Evolutionary conservation across 805 yeast species (phyloP), one percentile per base, ranked within the genome.

Genomic region (Yarrowia keelungensis): DNA sequence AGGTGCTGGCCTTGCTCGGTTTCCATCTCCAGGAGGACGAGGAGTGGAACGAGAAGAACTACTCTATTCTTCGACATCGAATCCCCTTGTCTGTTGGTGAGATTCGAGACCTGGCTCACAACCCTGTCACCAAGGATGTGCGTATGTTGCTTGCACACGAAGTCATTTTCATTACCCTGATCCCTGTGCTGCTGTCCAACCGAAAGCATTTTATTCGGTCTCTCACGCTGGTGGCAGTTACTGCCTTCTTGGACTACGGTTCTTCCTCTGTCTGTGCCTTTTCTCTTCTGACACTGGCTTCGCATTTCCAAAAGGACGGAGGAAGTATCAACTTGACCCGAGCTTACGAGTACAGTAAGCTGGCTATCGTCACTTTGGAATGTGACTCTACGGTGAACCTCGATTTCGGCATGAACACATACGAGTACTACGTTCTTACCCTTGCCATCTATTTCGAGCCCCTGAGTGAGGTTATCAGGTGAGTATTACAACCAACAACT

Each of bases 371-470:
- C 12, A 71, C 83, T 5, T 73, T 82, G n/a, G 79, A 76, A 22
- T 70, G 70, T 36, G 79, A 75, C 36, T 74, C 77, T 1, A 76
- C 77, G 1, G 75, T 80, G 0, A 76, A 81, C 8, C 72, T 79
- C 22, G 79, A 79, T 61, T 75, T 79, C 59, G 78, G 79, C 45
- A 79, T 79, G 68, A 74, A 73, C 32, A 78, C 83, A 9, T 82
- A 83, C 70, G 82, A 82, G 70, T 71, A 77, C 38, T 85, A 84
- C 70, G 77, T 81, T 42, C 72, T 77, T 26, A 76, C 81, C 3
- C 70, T 84, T 70, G 87, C 85, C 2, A 73, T 77, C 5, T 80
- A 78, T 66, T 73, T 80, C 22, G 84, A 83, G 59, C 83, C 86
- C 0, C 47, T 78, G 32, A 69, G 74, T 5, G 80, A 77, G 32